phyloP scores from a whole-genome alignment of 2,329 filamentous ascomycete species.

The Dothiorella sarmentorum region DNA sequence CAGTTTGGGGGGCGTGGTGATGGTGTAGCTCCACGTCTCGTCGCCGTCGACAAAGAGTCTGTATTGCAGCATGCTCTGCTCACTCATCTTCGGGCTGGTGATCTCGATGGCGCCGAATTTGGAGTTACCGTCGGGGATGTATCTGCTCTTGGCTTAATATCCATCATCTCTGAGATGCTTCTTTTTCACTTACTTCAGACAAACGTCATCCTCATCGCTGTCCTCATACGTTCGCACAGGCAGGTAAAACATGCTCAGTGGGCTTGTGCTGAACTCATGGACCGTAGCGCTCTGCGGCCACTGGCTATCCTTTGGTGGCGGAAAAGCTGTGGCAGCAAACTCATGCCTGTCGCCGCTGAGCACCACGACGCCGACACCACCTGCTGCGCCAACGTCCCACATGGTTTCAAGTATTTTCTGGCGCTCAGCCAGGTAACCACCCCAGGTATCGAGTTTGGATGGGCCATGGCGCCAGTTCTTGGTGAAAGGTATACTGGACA shows the following conservation, averaged over 20 bases:
- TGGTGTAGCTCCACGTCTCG: constrained; percentile 66
- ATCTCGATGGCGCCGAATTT: constrained; percentile 88
- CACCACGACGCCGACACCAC: constrained; percentile 74
- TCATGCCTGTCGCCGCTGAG: constrained; percentile 94
- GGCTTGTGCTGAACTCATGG: constrained; percentile 89
- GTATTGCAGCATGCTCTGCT: constrained; percentile 74
- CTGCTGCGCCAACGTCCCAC: constrained; percentile 74
- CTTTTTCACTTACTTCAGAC: constrained; percentile 65
- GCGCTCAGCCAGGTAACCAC: constrained; percentile 81
- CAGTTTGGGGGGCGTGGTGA: constrained; percentile 42
- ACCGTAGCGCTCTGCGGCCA: constrained; percentile 53
- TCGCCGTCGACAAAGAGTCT: constrained; percentile 76
- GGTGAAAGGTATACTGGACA: constrained; percentile 89
- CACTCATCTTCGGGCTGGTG: constrained; percentile 59
- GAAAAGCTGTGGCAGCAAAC: constrained; percentile 82
- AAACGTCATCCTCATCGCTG: constrained; percentile 73
- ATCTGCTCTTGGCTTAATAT: constrained; percentile 45
- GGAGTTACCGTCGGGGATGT: constrained; percentile 78
- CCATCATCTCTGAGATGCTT: not conserved
- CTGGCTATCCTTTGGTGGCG: constrained; percentile 58
- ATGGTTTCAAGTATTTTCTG: constrained; percentile 79
- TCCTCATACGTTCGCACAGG: constrained; percentile 73
- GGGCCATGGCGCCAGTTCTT: constrained; percentile 94
- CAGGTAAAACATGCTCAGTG: constrained; percentile 89
- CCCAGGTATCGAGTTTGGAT: constrained; percentile 77